Evolutionary conservation across 495 filamentous ascomycete genomes (phyloP), one percentile per base, ranked within the genome.

Genomic region (Pseudotulostoma volvatum): DNA sequence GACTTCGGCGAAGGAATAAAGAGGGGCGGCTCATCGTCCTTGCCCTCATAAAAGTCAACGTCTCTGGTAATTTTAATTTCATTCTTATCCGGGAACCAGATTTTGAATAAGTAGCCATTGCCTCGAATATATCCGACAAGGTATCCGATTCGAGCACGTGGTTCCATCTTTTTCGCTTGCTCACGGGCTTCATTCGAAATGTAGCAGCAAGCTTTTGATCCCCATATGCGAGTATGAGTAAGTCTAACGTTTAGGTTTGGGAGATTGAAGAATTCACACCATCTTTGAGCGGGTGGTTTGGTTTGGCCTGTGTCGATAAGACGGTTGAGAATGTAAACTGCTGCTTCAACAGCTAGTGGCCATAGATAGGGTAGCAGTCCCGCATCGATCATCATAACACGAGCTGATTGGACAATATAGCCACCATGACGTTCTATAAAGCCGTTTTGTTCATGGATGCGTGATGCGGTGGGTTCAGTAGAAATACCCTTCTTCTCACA

Each of bases 371-470:
- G 18, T 2, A 13, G 19, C 9, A 37, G 14, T 8, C 36, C 36
- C 2, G 36, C 36, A 37, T 37, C 36, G 25, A 37, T 19, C 4
- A 23, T 37, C 36, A 37, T 37, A 11, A 37, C 36, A 3, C 36
- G 18, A 19, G 13, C 9, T 8, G 3, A 2, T 37, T 37, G 36
- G 2, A 37, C 18, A 19, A 37, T 23, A 5, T n/a, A 23, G 7
- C n/a, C 19, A n/a, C 25, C 18, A 21, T 21, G 18, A 2, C 36
- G 4, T 37, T 37, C 36, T 11, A 23, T 19, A 7, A 15, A 16
- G 1, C 36, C 36, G 11, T 23, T 19, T 23, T 18, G 36, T 9
- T 37, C 36, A 3, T 4, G 7, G 2, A 19, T 37, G 11, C 19
- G 19, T 5, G 36, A 19, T 19, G 36, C 13, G 3, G 36, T 18